Evolutionary conservation across 176 grass and related monocot species (phyloP).

Genomic region (Aegilops umbellulata): DNA sequence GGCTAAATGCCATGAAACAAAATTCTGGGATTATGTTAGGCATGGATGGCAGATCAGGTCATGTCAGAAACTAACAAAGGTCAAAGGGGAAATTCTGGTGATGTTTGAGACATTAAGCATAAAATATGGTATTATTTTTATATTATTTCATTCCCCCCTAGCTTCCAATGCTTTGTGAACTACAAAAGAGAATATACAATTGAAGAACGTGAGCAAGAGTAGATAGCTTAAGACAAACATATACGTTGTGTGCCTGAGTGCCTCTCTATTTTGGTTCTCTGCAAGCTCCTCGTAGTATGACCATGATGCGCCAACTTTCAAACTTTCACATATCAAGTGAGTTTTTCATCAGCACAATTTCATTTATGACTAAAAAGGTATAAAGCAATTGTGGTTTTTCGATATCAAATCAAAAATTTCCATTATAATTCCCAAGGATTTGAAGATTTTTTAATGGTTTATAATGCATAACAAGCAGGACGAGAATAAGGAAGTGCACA

Average conservation of each 20-base stretch:
- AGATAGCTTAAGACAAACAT: not conserved
- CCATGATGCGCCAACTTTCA: not conserved
- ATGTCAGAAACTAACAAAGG: constrained; percentile 14
- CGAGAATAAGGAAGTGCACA: not conserved
- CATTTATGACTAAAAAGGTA: not conserved
- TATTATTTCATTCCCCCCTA: not conserved
- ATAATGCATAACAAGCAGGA: not conserved
- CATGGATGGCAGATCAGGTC: not conserved
- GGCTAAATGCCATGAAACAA: constrained; percentile 34
- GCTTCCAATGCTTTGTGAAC: not conserved
- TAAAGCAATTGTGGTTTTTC: not conserved
- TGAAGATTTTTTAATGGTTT: not conserved
- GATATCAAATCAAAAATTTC: not conserved
- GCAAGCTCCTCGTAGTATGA: not conserved
- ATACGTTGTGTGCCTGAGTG: not conserved
- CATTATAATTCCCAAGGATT: not conserved
- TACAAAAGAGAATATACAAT: constrained; percentile 11
- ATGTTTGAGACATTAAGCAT: constrained; percentile 15
- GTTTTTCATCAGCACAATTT: constrained; percentile 13
- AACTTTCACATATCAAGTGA: constrained; percentile 3
- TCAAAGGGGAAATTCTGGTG: not conserved
- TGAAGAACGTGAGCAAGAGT: not conserved
- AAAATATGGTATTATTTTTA: not conserved
- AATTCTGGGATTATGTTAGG: constrained; percentile 48
- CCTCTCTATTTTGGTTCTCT: not conserved